Base-by-base conservation (phyloP, 2,329 filamentous ascomycete species). In the Cercospora zeae-maydis region DNA sequence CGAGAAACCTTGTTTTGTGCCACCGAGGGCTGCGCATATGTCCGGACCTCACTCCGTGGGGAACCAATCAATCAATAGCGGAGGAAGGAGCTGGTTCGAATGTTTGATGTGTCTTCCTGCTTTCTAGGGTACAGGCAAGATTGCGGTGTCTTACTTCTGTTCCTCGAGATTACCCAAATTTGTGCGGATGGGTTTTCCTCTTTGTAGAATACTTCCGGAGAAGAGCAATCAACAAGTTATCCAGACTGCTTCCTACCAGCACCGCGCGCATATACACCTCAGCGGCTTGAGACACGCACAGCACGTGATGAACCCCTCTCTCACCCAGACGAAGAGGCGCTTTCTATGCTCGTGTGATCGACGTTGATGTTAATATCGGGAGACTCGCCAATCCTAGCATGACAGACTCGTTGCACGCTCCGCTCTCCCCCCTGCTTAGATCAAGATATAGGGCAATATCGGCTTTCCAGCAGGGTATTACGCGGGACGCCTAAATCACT, bases 121-220 rank as follows among this genome's bases (percentile, higher is more conserved):
- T 58, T 58, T 42, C 30, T 47, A 33, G 16, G 37, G 54, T 30
- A 52, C 30, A 14, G 37, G 54, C 24, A 52, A 34, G 36, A 19
- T 24, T 51, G 57, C 47, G 42, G 39, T 51, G 16, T 51, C 31
- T 36, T 52, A 45, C 52, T 36, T 52, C 47, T 59, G 19, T 36
- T 52, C 57, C 33, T 39, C 21, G 57, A 36, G 57, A 21, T 30
- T 52, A 59, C 57, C 42, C 57, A 59, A 58, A 16, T 47, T 57
- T 58, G 55, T 58, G 55, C 39, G 55, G 19, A 33, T 47, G 55
- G 55, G 42, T 27, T 34, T 39, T 59, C 30, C 57, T 58, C 57
- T 59, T 42, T 59, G 57, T 59, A 59, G 47, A 59, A 37, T 59
- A 59, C 33, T 59, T 52, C 49, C 37, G 42, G 45, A 58, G 37